A percentile compares a stretch with the other conserved stretches of the same genome.
These are phyloP conservation scores for Rhodofomes roseus DNA, from an alignment of 1,284 basidiomycete genomes.

Conservation along the genomic window DNA sequence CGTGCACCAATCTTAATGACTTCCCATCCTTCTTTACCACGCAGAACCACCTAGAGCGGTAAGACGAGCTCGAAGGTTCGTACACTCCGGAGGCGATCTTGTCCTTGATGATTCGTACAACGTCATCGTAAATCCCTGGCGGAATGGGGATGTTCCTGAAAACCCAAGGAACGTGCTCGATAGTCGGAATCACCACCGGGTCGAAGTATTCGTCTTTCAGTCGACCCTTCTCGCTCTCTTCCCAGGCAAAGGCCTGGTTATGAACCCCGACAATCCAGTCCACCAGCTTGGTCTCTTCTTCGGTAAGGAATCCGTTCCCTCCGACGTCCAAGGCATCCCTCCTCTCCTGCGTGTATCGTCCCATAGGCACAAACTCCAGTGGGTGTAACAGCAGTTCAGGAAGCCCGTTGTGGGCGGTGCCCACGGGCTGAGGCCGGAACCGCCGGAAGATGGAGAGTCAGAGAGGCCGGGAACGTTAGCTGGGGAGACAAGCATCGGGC, in stretches of 20 bases:
- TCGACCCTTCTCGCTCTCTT: background rate
- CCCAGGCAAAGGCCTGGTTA: background rate
- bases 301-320: background rate
- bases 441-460: too few species aligned
- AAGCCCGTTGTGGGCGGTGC: background rate
- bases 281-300: background rate
- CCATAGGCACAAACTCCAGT: background rate
- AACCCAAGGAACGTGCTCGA: constrained; percentile 29
- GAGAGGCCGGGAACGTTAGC: too few species aligned
- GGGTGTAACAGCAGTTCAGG: background rate
- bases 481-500: too few species aligned
- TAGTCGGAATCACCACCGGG: constrained; percentile 7
- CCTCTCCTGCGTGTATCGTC: background rate
- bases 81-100: constrained; percentile 33
- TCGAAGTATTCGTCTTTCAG: constrained; percentile 4
- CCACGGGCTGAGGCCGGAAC: too few species aligned
- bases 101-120: constrained; percentile 1
- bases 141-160: constrained; percentile 37
- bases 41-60: constrained; percentile 36
- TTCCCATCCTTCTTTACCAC: constrained; percentile 36
- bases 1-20: constrained; percentile 27
- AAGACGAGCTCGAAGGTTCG: constrained; percentile 34
- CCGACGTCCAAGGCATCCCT: background rate
- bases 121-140: constrained; percentile 10
- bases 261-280: background rate